phyloP scores from a whole-genome alignment of 768 basidiomycete species.

The Pleurotus eryngii region DNA sequence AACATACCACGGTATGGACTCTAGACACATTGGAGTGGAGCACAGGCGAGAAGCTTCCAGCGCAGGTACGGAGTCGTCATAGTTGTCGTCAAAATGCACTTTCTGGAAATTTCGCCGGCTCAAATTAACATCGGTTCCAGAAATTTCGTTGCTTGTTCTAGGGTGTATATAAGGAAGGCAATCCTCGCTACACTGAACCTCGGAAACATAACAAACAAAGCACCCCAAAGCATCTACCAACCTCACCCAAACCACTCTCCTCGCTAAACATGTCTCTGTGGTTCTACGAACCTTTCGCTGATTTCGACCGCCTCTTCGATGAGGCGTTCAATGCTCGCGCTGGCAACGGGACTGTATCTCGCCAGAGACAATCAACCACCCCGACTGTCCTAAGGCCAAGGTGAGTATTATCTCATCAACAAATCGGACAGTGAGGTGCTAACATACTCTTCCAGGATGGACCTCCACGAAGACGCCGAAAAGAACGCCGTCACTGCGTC shows the following conservation, averaged over 20 bases:
- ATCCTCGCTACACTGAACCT: background rate
- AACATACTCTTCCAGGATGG: constrained; percentile 31
- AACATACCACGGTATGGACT: too few species aligned
- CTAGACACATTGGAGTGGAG: too few species aligned
- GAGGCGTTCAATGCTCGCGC: constrained; percentile 19
- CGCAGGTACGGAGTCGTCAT: too few species aligned
- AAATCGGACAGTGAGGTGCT: too few species aligned
- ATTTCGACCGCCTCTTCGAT: constrained; percentile 41
- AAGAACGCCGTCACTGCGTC: constrained; percentile 44
- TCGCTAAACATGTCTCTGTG: constrained; percentile 16
- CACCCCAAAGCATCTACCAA: background rate
- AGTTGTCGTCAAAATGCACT: background rate
- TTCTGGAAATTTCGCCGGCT: background rate
- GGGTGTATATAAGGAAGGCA: background rate
- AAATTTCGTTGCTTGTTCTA: background rate
- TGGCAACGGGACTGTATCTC: constrained; percentile 1
- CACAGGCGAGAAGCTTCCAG: too few species aligned
- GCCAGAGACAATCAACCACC: background rate
- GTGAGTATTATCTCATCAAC: background rate
- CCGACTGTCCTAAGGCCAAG: background rate
- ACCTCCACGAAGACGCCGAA: constrained; percentile 42
- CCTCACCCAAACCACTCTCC: background rate
- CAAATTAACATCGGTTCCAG: background rate
- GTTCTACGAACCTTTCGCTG: constrained; percentile 37
- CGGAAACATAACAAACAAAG: background rate